A percentile compares a stretch with the other conserved stretches of the same genome.
phyloP scores from a whole-genome alignment of 345 rosid species.

The Geranium rotundifolium region DNA sequence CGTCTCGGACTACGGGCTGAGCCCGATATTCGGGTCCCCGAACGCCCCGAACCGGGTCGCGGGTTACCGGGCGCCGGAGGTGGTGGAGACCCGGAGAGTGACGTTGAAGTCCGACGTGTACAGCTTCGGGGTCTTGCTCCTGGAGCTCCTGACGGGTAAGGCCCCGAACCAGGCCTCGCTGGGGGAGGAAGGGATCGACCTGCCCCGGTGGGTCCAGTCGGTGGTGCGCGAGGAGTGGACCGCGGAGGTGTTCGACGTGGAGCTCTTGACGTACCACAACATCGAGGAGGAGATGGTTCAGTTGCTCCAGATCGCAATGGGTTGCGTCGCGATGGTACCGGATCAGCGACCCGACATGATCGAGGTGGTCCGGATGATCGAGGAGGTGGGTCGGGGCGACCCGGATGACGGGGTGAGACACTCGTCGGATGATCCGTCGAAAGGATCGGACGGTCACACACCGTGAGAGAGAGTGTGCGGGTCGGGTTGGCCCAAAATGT shows the following conservation, averaged over 20 bases:
- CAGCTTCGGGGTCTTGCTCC: slow-evolving; percentile 88
- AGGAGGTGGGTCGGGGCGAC: slow-evolving; percentile 55
- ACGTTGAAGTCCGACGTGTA: slow-evolving; percentile 77
- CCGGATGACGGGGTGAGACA: slow-evolving; percentile 27
- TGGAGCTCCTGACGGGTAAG: slow-evolving; percentile 87
- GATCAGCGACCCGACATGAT: slow-evolving; percentile 84
- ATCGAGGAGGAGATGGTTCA: slow-evolving; percentile 98
- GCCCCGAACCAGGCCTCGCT: slow-evolving; percentile 73
- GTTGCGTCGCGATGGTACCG: slow-evolving; percentile 66
- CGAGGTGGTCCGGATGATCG: slow-evolving; percentile 65
- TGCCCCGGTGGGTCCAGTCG: slow-evolving; percentile 95
- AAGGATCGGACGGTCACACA: slow-evolving; percentile 43
- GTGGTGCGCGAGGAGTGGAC: slow-evolving; percentile 99
- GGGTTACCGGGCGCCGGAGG: slow-evolving; percentile 93
- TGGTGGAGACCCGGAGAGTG: slow-evolving; percentile 81
- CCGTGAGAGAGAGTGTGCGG: slow-evolving; percentile 20
- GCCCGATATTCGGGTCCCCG: slow-evolving; percentile 38
- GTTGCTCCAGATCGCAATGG: slow-evolving; percentile 92
- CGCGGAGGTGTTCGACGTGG: slow-evolving; percentile 85
- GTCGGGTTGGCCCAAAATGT: no score
- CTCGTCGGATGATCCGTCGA: slow-evolving; percentile 27
- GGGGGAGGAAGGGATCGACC: slow-evolving; percentile 77
- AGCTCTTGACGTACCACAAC: slow-evolving; percentile 73
- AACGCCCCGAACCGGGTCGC: slow-evolving; percentile 67
- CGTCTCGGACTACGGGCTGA: slow-evolving; percentile 79